phyloP scores from a whole-genome alignment of 192 early-diverging fungal species.

The Pilobolus umbonatus region DNA sequence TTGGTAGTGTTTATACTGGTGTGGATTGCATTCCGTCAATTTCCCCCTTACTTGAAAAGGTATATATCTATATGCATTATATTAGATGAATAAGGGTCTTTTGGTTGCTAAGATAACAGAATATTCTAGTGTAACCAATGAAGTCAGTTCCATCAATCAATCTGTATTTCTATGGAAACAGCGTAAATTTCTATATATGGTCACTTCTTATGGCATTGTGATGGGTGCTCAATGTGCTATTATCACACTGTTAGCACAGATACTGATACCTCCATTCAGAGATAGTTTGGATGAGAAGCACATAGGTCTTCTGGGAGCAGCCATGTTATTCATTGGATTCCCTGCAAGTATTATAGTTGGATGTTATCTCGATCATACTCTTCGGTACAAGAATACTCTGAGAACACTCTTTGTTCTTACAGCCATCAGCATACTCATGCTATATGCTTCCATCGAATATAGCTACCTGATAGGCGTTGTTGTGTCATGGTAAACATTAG shows the following conservation, averaged over 20 bases:
- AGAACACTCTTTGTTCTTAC: slow-evolving; percentile 21
- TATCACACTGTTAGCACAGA: slow-evolving; percentile 37
- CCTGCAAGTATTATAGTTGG: slow-evolving; percentile 32
- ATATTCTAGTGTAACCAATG: slow-evolving; percentile 10
- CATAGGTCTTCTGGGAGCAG: slow-evolving; percentile 30
- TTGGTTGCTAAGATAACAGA: background rate
- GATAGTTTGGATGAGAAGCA: slow-evolving; percentile 19
- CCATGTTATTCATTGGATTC: slow-evolving; percentile 32
- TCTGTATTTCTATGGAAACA: slow-evolving; percentile 17
- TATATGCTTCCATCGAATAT: slow-evolving; percentile 17
- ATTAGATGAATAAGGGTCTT: no score
- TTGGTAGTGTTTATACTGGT: slow-evolving; percentile 13
- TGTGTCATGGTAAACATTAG: slow-evolving; percentile 28
- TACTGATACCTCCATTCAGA: slow-evolving; percentile 33
- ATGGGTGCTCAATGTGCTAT: slow-evolving; percentile 38
- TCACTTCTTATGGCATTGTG: slow-evolving; percentile 31
- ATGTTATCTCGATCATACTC: slow-evolving; percentile 28
- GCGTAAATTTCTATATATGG: slow-evolving; percentile 25
- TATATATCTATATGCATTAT: no score
- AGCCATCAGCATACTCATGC: slow-evolving; percentile 13
- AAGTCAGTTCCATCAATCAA: slow-evolving; percentile 10
- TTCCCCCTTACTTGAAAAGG: slow-evolving; percentile 9
- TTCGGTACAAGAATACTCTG: slow-evolving; percentile 23
- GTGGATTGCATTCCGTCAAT: slow-evolving; percentile 16
- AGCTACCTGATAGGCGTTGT: slow-evolving; percentile 15